Percentiles rank a stretch among this genome's conserved stretches.
Conservation (phyloP, 2,329 filamentous ascomycete genomes). For the Colletotrichum plurivorum region DNA sequence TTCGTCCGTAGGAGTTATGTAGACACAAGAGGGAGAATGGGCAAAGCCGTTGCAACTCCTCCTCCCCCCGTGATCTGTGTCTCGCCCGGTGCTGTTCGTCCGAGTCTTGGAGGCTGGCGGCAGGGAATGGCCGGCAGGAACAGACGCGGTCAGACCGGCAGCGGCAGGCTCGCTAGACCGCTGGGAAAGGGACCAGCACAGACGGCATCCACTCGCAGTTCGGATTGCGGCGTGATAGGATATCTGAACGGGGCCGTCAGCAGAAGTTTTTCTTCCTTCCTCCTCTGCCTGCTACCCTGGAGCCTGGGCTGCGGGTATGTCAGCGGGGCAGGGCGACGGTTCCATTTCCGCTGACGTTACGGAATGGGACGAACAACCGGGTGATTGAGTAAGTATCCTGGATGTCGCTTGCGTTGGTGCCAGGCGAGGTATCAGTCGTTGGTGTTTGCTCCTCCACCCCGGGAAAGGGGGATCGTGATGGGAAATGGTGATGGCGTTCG, state of each 20-base stretch:
- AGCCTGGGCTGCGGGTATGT: not conserved
- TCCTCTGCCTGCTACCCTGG: not conserved
- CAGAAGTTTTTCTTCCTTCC: not conserved
- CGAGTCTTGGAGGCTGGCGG: too few species aligned
- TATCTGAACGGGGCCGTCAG: constrained; percentile 8
- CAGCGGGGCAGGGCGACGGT: constrained; percentile 28
- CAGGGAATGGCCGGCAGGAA: not conserved
- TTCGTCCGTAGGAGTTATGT: not conserved
- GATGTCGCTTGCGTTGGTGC: not conserved
- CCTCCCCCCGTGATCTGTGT: too few species aligned
- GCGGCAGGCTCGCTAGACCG: not conserved
- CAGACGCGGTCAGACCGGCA: constrained; percentile 28
- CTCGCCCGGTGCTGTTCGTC: too few species aligned
- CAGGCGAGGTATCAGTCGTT: not conserved
- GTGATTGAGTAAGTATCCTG: constrained; percentile 11
- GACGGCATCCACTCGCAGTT: constrained; percentile 22
- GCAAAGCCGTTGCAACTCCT: not conserved
- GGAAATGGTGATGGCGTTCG: too few species aligned
- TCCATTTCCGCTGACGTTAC: constrained; percentile 10
- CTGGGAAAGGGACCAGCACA: not conserved
- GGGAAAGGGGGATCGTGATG: too few species aligned
- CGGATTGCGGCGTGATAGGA: constrained; percentile 7
- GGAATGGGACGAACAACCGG: constrained; percentile 9
- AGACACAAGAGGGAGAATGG: not conserved
- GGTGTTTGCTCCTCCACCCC: too few species aligned